Evolutionary conservation across 2,329 filamentous ascomycete genomes (phyloP).

Genomic region (Apiospora rasikravindrae): DNA sequence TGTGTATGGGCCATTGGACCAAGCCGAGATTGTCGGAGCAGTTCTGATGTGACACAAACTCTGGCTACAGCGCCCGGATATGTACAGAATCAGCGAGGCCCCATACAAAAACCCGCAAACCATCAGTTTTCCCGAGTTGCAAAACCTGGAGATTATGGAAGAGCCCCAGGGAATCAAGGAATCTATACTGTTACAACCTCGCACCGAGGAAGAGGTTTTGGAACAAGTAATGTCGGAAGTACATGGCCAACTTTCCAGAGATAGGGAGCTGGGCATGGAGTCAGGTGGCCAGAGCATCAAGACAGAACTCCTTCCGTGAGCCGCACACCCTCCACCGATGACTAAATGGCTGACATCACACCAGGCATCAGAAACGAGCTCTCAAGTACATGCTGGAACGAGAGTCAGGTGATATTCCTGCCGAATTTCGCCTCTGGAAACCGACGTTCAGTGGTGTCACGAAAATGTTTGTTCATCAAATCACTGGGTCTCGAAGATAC

Average conservation of each 20-base stretch:
- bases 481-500: not conserved
- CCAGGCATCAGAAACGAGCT: not conserved
- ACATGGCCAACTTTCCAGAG: not conserved
- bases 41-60: slow-evolving; percentile 37
- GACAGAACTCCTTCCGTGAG: not conserved
- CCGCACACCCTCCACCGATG: too few species aligned
- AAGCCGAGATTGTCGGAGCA: slow-evolving; percentile 32
- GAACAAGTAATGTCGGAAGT: not conserved
- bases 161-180: not conserved
- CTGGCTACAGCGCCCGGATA: slow-evolving; percentile 42
- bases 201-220: not conserved
- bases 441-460: not conserved
- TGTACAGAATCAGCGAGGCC: slow-evolving; percentile 25
- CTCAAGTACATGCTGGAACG: slow-evolving; percentile 6
- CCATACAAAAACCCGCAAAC: slow-evolving; percentile 41
- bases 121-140: slow-evolving; percentile 29
- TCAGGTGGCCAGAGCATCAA: not conserved
- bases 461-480: not conserved
- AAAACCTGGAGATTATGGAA: not conserved
- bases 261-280: not conserved
- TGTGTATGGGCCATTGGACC: slow-evolving; percentile 40
- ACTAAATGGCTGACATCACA: not conserved
- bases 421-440: not conserved
- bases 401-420: slow-evolving; percentile 1
- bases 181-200: not conserved